Base-by-base conservation (phyloP, 305 asterid species). In the Petunia hybrid region DNA sequence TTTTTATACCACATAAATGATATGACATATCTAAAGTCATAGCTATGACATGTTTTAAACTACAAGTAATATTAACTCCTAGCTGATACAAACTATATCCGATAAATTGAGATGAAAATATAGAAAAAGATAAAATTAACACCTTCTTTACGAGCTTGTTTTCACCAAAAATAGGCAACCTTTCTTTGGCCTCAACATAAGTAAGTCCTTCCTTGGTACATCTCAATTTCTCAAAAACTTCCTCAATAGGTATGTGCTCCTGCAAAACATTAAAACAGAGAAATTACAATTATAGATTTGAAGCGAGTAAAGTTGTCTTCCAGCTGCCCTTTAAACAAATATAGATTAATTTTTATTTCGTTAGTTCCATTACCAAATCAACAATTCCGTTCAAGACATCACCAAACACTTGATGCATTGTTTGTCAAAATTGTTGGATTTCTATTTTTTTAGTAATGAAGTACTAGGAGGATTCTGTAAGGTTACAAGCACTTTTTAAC, bases 81-180 rank as follows among this genome's bases (percentile, higher is more conserved):
- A 22, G 31, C 31, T 22, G 31, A 22, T 22, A 22, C 31, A 22
- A 22, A 22, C 31, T 22, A 22, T 22, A 22, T 22, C 31, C 31
- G 31, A 22, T 22, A 22, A 22, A 22, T 22, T 22, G 31, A 22
- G 31, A 70, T 48, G 55, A 42, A 66, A 63, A 63, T n/a, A 31
- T 39, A 78, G 42, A 42, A 51, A 80, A 81, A 35, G 36, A 53
- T 45, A 61, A 75, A 35, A 78, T 16, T 53, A 82, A 61, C 36
- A 95, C 99, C 98, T 94, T 96, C 90, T 96, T 98, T 86, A 94
- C 99, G 66, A 97, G 99, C 90, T 97, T 97, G 89, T 97, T 97
- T 87, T 95, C 80, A 56, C 99, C 99, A 86, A 97, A 97, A 86
- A 93, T 93, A 87, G 88, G 85, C 89, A 97, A 88, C 89, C 99